Base-by-base conservation (phyloP, 306 rosid species). In the Alnus rubra region DNA sequence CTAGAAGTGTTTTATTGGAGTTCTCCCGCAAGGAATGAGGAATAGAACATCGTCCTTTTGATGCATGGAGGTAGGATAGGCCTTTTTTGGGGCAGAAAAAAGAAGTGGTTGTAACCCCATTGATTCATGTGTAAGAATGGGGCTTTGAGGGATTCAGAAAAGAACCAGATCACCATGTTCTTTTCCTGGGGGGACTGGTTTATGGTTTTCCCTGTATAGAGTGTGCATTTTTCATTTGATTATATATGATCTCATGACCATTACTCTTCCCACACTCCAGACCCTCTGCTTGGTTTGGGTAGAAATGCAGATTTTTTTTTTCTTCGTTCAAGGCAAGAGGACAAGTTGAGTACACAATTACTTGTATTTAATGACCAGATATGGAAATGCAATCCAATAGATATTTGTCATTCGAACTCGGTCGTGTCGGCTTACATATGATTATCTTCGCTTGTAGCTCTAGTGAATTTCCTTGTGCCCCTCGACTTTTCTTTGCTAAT, bases 201-300 rank as follows among this genome's bases (percentile, higher is more conserved):
- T 55, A 47, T 54, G 75, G 78, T 73, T 73, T 73, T 74, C 65
- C 65, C 33, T 78, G 82, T 83, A 83, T 51, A 83, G 84, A 28
- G 50, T 39, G 18, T 39, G 19, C 50, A 18, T 67, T 13, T 35
- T 44, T 67, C 71, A 63, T 63, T 63, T 63, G 71, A 11, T 59
- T 9, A 28, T 59, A 59, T 59, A 23, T 28, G 65, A 37, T 67
- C 28, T 42, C 14, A 16, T 39, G 50, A 67, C 50, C 49, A 18
- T 67, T 35, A 63, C 47, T 33, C 5, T 14, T 14, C 45, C 45
- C 47, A n/a, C 45, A 42, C 6, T 55, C 19, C 70, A 6, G 45
- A 13, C n/a, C 71, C 14, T 58, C 35, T 16, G 30, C 47, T 13
- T 63, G 69, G 8, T 63, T 15, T 35, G 47, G 45, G 44, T 63